Percentiles rank a stretch among this genome's conserved stretches.
These are phyloP conservation scores for Agastache rugosa DNA, from an alignment of 257 asterid genomes.

Conservation along the genomic window DNA sequence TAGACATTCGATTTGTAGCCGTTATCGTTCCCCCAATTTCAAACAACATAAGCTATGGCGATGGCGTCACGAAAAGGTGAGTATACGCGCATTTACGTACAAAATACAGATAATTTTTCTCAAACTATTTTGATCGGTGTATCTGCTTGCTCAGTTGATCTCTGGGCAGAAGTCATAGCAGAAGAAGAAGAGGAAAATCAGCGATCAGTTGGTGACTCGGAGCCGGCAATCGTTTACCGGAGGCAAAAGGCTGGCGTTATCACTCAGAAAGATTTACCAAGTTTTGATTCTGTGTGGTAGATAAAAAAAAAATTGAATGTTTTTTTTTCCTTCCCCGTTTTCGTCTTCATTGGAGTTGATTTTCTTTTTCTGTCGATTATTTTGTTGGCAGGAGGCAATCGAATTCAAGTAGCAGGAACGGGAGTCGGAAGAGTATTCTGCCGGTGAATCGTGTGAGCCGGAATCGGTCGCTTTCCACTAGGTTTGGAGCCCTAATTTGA, in stretches of 20 bases:
- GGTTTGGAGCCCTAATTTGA: constrained; percentile 60
- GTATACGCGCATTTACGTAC: background rate
- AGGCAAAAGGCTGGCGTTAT: constrained; percentile 45
- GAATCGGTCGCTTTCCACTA: constrained; percentile 89
- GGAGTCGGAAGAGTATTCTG: constrained; percentile 50
- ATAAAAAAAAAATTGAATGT: too few relatives aligned
- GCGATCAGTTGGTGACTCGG: constrained; percentile 36
- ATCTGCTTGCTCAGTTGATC: constrained; percentile 48
- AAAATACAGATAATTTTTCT: background rate
- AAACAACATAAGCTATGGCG: background rate
- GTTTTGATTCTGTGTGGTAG: constrained; percentile 41
- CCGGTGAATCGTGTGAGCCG: constrained; percentile 71
- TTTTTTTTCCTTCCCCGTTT: background rate
- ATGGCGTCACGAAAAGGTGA: constrained; percentile 46
- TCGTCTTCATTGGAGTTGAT: background rate
- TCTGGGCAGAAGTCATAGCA: constrained; percentile 65
- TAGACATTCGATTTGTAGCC: constrained; percentile 19
- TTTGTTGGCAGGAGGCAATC: constrained; percentile 60
- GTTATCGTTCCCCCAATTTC: constrained; percentile 15
- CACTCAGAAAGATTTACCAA: constrained; percentile 39
- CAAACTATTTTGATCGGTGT: background rate
- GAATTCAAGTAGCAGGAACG: constrained; percentile 53
- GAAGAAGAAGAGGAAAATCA: constrained; percentile 41
- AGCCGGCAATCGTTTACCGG: constrained; percentile 56
- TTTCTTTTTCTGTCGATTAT: constrained; percentile 3